A percentile compares a stretch with the other conserved stretches of the same genome.
These are phyloP conservation scores for Pholiota conissans DNA, from an alignment of 768 basidiomycete genomes.

Conservation along the genomic window DNA sequence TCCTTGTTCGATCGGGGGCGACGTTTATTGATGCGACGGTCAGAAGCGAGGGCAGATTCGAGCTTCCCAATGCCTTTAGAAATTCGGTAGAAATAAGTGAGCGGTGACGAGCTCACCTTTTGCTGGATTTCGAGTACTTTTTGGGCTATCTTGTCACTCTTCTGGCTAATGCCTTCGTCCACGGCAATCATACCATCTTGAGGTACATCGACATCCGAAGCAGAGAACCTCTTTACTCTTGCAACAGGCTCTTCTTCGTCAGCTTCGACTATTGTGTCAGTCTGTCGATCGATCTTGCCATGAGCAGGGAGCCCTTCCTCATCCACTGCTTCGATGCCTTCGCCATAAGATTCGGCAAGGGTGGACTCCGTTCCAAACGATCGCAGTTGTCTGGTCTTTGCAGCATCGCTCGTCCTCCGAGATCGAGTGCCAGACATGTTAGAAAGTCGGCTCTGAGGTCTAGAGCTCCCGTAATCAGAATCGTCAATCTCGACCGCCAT, in stretches of 20 bases:
- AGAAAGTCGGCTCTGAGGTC: slow-evolving; percentile 68
- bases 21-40: slow-evolving; percentile 46
- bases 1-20: slow-evolving; percentile 39
- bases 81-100: slow-evolving; percentile 4
- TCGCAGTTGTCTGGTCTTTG: slow-evolving; percentile 53
- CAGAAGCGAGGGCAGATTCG: slow-evolving; percentile 70
- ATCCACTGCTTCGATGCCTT: slow-evolving; percentile 21
- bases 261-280: slow-evolving; percentile 55
- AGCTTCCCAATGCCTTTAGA: slow-evolving; percentile 44
- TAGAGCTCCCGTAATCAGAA: slow-evolving; percentile 73
- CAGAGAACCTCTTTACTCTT: slow-evolving; percentile 81
- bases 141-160: slow-evolving; percentile 85
- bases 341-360: slow-evolving; percentile 66
- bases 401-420: slow-evolving; percentile 60
- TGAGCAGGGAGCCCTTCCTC: slow-evolving; percentile 25
- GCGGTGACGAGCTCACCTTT: slow-evolving; percentile 57
- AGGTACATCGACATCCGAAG: slow-evolving; percentile 57
- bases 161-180: slow-evolving; percentile 80
- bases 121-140: slow-evolving; percentile 89
- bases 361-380: slow-evolving; percentile 82
- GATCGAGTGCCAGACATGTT: slow-evolving; percentile 56
- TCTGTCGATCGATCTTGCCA: slow-evolving; percentile 43
- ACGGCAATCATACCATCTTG: slow-evolving; percentile 87
- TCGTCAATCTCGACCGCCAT: slow-evolving; percentile 83
- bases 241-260: slow-evolving; percentile 51